These are phyloP conservation scores for Cercophora newfieldiana DNA, from an alignment of 495 filamentous ascomycete species.

Conservation along the genomic window DNA sequence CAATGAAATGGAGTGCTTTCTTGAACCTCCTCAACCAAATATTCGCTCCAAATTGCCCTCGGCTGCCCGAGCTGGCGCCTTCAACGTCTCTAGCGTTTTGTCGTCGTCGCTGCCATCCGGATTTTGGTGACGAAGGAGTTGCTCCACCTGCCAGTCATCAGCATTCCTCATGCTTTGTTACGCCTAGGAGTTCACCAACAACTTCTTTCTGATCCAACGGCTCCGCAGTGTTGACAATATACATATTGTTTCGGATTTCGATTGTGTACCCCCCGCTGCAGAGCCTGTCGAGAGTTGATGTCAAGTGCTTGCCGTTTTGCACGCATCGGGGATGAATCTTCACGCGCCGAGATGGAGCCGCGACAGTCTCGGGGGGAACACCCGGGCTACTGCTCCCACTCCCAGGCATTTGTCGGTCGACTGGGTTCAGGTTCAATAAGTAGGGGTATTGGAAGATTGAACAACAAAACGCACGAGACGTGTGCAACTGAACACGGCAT, in stretches of 20 bases:
- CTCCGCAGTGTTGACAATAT: neutral
- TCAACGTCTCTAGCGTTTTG: too few relatives aligned
- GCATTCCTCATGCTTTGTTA: too few relatives aligned
- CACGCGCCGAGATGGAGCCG: neutral
- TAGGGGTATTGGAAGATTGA: too few relatives aligned
- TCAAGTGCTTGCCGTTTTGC: neutral
- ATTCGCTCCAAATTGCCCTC: too few relatives aligned
- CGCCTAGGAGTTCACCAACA: neutral
- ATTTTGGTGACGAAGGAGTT: too few relatives aligned
- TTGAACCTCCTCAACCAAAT: too few relatives aligned
- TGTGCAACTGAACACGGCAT: too few relatives aligned
- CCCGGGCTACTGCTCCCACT: neutral
- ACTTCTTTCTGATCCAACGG: neutral
- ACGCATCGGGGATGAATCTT: constrained; percentile 3
- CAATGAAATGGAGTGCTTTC: too few relatives aligned
- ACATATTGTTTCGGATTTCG: constrained; percentile 6
- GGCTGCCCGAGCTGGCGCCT: too few relatives aligned
- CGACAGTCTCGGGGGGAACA: neutral
- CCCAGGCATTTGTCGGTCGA: neutral
- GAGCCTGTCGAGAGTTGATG: neutral
- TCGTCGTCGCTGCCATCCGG: too few relatives aligned
- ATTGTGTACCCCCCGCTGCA: neutral
- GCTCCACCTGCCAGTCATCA: neutral
- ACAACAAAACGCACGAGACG: too few relatives aligned
- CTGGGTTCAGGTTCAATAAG: too few relatives aligned